Evolutionary conservation across 2,329 filamentous ascomycete genomes (phyloP), one percentile per base, ranked within the genome.

Genomic region (Ilyonectria mors-panacis): DNA sequence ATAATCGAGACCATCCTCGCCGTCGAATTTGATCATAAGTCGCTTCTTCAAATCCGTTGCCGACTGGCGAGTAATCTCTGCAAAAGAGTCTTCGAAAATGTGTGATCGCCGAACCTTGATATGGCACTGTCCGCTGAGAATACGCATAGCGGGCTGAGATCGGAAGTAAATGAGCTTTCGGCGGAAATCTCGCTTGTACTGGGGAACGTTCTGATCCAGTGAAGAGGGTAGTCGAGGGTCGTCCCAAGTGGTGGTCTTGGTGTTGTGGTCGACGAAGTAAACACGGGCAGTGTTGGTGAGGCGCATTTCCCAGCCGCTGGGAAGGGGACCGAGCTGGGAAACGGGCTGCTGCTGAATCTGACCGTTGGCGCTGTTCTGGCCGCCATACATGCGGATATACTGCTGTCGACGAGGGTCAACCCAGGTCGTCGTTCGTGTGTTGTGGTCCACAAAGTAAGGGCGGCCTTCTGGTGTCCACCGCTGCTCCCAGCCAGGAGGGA

Each of bases 241-340:
- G 78, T 99, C 96, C 96, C 96, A 99, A 1, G 96, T 99, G 4
- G 96, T 99, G 0, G 96, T 99, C 86, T 99, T 99, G 50, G 96
- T 99, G 84, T 99, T 99, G 84, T 99, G 96, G 78, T 99, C 96
- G 50, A 99, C 96, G 81, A 99, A 99, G 83, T 99, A 99, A 17
- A 99, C 96, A 66, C 96, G 89, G 30, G 96, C 96, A 15, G 96
- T 99, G 81, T 99, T 98, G 59, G 96, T 99, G 58, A 99, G 90
- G 67, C 96, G 94, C 96, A 99, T 99, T 86, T 99, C 96, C 96
- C 96, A 99, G 3, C 96, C 96, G 77, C 96, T 98, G 3, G 96
- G 96, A 54, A 99, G 83, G 28, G 96, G 96, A 4, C 96, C 96
- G 51, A 99, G 88, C 80, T 99, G 96, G 2, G 96, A 98, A 2